Base-by-base conservation (phyloP, 2,329 filamentous ascomycete genomes). In the Colletotrichum tropicicola region DNA sequence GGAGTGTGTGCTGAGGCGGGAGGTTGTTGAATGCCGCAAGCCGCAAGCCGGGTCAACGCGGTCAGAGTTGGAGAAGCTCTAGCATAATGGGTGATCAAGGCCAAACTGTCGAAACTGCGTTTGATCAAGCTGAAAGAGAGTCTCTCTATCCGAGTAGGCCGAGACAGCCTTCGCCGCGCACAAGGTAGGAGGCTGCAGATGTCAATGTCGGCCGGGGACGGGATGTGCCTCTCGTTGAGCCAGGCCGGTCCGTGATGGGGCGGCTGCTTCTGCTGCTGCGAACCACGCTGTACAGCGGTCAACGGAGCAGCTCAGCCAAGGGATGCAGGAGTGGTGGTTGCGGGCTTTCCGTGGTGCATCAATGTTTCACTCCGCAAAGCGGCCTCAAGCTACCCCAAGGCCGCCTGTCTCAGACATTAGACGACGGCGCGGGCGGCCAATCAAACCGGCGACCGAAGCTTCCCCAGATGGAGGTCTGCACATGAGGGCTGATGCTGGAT, bases 401-500 rank as follows among this genome's bases (percentile, higher is more conserved):
- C 57, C 28, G 49, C 49, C 27, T 65, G 51, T 65, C 51, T 56
- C 43, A 61, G 44, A 55, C 39, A 49, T 54, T 61, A 45, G 61
- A 45, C 44, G 57, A 65, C 35, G 49, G 57, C 44, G 41, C 37
- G 43, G 10, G 37, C 43, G 30, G 56, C 41, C 47, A 48, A 43
- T 54, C 19, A 32, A 23, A 41, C 47, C 25, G 27, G 48, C 48
- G 27, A 28, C 39, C 19, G 27, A 39, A 48, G 43, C n/a, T 35
- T 61, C 28, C 39, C 35, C 37, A 25, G 37, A 55, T 17, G 39
- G 30, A 32, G 30, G 15, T 6, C 12, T 32, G 1, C 27, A 47
- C 28, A 30, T 51, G 35, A 25, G 39, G 25, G 30, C n/a, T n/a
- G n/a, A n/a, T n/a, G n/a, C n/a, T n/a, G n/a, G n/a, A n/a, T n/a